phyloP scores from a whole-genome alignment of 2,329 filamentous ascomycete genomes.

The Pseudogymnoascus pannorum region DNA sequence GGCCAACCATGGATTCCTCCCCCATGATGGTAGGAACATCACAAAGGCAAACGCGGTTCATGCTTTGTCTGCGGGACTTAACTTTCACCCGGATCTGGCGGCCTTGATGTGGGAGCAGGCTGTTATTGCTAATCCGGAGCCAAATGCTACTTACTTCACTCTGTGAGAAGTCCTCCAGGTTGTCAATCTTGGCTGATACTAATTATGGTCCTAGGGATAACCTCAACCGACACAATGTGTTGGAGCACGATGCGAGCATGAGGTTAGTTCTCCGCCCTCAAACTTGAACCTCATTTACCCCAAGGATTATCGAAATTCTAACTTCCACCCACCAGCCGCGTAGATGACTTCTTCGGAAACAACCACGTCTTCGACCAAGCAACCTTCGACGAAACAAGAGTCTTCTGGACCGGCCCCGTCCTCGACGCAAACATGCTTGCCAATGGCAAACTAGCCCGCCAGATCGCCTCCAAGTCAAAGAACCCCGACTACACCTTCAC shows the following conservation, averaged over 20 bases:
- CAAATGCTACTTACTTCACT: slow-evolving; percentile 38
- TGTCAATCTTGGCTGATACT: neutral
- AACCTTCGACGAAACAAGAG: slow-evolving; percentile 39
- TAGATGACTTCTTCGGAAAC: slow-evolving; percentile 43
- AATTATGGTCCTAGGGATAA: slow-evolving; percentile 28
- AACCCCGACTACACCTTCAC: slow-evolving; percentile 45
- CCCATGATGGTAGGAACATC: slow-evolving; percentile 34
- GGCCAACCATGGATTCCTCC: slow-evolving; percentile 38
- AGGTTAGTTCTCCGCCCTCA: slow-evolving; percentile 26
- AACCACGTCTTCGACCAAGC: slow-evolving; percentile 45
- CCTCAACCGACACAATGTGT: slow-evolving; percentile 39
- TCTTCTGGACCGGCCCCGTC: slow-evolving; percentile 39
- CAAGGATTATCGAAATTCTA: neutral
- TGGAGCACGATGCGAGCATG: slow-evolving; percentile 43
- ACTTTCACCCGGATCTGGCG: slow-evolving; percentile 36
- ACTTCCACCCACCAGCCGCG: slow-evolving; percentile 32
- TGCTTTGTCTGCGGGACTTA: slow-evolving; percentile 35
- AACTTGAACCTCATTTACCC: no score
- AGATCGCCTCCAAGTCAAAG: slow-evolving; percentile 36
- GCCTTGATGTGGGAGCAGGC: slow-evolving; percentile 38
- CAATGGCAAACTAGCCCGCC: slow-evolving; percentile 38
- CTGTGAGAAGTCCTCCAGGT: slow-evolving; percentile 20
- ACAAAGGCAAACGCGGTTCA: slow-evolving; percentile 28
- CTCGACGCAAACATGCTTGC: slow-evolving; percentile 38
- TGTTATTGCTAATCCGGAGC: slow-evolving; percentile 35